Conservation (phyloP, 331 rosid genomes). For the Prunus yedoensis region DNA sequence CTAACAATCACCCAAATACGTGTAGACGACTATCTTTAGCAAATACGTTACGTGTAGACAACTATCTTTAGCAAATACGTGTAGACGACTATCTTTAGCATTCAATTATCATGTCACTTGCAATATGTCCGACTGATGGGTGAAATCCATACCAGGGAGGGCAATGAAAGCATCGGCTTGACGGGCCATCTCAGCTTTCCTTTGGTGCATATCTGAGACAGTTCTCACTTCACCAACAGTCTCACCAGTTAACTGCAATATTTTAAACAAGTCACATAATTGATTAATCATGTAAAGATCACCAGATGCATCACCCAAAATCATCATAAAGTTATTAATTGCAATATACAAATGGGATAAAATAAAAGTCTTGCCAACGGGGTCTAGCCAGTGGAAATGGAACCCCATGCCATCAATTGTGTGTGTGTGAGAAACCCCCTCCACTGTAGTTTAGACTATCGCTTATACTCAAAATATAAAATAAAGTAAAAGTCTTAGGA, state of each 20-base stretch:
- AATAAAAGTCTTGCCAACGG: no score
- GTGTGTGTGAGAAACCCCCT: no score
- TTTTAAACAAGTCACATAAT: not conserved
- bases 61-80: not conserved
- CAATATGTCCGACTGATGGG: not conserved
- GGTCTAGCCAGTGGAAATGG: no score
- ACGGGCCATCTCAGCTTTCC: conserved; percentile 99
- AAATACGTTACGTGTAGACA: not conserved
- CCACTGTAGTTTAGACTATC: no score
- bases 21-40: not conserved
- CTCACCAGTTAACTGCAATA: conserved; percentile 78
- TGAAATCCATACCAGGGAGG: conserved; percentile 67
- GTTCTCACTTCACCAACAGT: conserved; percentile 92
- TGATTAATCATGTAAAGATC: not conserved
- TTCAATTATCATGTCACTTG: not conserved
- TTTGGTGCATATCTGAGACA: conserved; percentile 95
- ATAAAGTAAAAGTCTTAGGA: not conserved
- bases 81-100: not conserved
- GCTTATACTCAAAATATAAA: not conserved
- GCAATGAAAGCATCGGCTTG: conserved; percentile 99
- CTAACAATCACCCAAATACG: not conserved
- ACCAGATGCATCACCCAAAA: not conserved
- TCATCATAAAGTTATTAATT: not conserved
- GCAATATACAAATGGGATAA: no score
- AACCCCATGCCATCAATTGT: no score